These are phyloP conservation scores for Linum usitatissimum DNA, from an alignment of 345 rosid species.

Conservation along the genomic window DNA sequence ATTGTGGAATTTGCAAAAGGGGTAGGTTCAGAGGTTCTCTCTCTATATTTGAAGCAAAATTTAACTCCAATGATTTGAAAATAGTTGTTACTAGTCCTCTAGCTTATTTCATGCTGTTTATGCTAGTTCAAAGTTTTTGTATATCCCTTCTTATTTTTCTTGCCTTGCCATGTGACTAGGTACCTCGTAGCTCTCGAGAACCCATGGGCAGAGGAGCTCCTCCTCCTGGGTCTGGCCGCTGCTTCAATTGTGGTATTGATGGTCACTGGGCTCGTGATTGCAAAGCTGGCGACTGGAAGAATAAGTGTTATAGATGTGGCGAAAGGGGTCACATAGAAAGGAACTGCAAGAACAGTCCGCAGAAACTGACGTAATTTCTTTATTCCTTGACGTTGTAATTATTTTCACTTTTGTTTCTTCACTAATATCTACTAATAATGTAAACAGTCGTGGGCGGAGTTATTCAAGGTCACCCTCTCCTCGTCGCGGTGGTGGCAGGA, in stretches of 20 bases:
- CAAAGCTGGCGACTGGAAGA: conserved; percentile 96
- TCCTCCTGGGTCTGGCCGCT: conserved; percentile 91
- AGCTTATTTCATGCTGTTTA: not conserved
- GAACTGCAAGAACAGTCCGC: conserved; percentile 85
- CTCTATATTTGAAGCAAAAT: no score
- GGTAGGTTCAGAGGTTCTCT: conserved; percentile 26
- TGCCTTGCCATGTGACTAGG: conserved; percentile 24
- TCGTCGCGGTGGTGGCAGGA: conserved; percentile 58
- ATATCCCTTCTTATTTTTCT: no score
- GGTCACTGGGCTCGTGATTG: conserved; percentile 99
- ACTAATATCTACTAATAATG: not conserved
- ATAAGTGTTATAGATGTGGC: conserved; percentile 93
- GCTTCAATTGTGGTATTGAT: conserved; percentile 93
- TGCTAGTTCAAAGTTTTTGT: not conserved
- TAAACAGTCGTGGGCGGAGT: conserved; percentile 40
- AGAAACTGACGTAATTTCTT: conserved; percentile 45
- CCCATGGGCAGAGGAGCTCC: conserved; percentile 1
- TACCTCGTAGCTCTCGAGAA: conserved; percentile 79
- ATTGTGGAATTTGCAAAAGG: conserved; percentile 86
- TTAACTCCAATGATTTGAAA: not conserved
- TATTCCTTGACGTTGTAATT: no score
- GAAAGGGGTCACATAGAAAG: conserved; percentile 93
- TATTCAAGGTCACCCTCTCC: conserved; percentile 78
- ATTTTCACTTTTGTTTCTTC: no score
- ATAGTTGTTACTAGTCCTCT: not conserved